A percentile compares a stretch with the other conserved stretches of the same genome.
phyloP scores from a whole-genome alignment of 805 yeast species.

The Candida bentonensis region DNA sequence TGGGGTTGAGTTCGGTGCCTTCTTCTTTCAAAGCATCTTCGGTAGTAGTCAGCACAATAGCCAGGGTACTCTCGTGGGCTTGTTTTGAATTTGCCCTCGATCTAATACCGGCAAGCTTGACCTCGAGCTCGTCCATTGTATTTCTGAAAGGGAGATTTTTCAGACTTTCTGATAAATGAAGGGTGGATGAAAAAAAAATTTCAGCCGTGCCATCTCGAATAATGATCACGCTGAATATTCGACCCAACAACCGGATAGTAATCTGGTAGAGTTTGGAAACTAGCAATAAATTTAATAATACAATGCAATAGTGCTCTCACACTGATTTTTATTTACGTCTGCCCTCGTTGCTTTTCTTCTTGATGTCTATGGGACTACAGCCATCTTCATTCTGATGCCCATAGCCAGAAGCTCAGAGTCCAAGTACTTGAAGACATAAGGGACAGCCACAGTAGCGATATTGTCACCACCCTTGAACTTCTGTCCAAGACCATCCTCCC shows the following conservation, averaged over 20 bases:
- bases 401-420: constrained; percentile 94
- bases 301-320: no score
- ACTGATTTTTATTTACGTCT: not conserved
- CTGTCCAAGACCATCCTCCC: constrained; percentile 97
- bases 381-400: constrained; percentile 90
- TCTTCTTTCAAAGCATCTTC: constrained; percentile 75
- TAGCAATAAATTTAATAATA: no score
- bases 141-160: not conserved
- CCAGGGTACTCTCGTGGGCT: constrained; percentile 27
- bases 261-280: no score
- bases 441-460: constrained; percentile 92
- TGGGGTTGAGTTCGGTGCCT: constrained; percentile 43
- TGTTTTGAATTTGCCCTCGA: constrained; percentile 10
- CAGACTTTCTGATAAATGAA: no score
- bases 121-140: constrained; percentile 4
- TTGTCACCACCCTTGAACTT: constrained; percentile 83
- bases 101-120: constrained; percentile 8
- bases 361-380: constrained; percentile 43
- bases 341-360: not conserved
- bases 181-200: constrained; percentile 4
- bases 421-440: constrained; percentile 87
- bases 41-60: constrained; percentile 72
- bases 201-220: constrained; percentile 1
- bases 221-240: no score
- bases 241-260: no score